Conservation (phyloP, 2,329 filamentous ascomycete species). For the Sporothrix brunneoviolacea region DNA sequence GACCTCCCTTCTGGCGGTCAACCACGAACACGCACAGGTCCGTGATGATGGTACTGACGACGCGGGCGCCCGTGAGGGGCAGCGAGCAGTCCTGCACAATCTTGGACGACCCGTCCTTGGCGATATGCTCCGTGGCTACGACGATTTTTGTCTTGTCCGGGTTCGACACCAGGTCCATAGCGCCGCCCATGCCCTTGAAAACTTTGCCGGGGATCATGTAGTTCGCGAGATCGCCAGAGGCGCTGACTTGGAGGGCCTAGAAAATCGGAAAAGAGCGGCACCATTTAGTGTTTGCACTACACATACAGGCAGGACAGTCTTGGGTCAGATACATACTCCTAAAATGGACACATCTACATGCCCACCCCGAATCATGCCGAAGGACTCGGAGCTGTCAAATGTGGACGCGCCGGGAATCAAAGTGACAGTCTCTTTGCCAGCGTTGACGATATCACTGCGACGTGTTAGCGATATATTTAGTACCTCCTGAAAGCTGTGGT, state of each 20-base stretch:
- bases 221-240: conserved; percentile 73
- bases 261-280: background rate
- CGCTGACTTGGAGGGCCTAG: conserved; percentile 61
- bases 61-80: conserved; percentile 52
- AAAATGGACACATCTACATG: conserved; percentile 80
- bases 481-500: background rate
- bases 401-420: conserved; percentile 67
- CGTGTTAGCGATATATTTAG: background rate
- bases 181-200: conserved; percentile 74
- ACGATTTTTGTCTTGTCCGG: conserved; percentile 67
- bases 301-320: too few relatives aligned
- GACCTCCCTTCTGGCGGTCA: background rate
- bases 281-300: too few relatives aligned
- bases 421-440: conserved; percentile 82
- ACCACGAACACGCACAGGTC: conserved; percentile 41
- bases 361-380: conserved; percentile 80
- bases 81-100: conserved; percentile 57
- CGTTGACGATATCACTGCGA: conserved; percentile 33
- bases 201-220: conserved; percentile 89
- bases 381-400: conserved; percentile 76
- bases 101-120: conserved; percentile 62
- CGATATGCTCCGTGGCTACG: conserved; percentile 62
- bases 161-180: conserved; percentile 68
- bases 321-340: conserved; percentile 51
- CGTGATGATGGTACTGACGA: conserved; percentile 54